phyloP scores from a whole-genome alignment of 495 filamentous ascomycete genomes.

The Jackrogersella multiformis region DNA sequence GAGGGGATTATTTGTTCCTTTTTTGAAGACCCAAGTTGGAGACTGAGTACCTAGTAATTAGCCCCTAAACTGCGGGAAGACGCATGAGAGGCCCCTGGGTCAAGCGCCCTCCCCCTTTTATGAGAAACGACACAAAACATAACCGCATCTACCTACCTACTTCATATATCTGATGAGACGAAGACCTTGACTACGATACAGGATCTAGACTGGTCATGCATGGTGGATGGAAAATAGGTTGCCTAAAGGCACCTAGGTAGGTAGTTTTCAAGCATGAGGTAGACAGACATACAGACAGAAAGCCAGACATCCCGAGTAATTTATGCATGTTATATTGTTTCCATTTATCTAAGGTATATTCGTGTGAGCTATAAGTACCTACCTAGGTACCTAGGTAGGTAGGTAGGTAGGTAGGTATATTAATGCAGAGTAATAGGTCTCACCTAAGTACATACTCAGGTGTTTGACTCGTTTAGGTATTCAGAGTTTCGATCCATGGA shows the following conservation, averaged over 20 bases:
- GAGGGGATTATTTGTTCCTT: too few relatives aligned
- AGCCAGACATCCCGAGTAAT: neutral
- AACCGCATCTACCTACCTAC: neutral
- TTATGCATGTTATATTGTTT: neutral
- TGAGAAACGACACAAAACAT: slow-evolving; percentile 16
- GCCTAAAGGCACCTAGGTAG: neutral
- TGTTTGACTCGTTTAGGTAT: too few relatives aligned
- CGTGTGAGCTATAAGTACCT: too few relatives aligned
- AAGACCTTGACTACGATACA: slow-evolving; percentile 19
- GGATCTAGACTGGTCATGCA: slow-evolving; percentile 33
- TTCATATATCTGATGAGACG: slow-evolving; percentile 5
- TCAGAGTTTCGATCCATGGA: too few relatives aligned
- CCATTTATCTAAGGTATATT: neutral
- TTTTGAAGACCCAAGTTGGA: too few relatives aligned
- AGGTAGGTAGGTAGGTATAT: neutral
- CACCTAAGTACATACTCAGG: too few relatives aligned
- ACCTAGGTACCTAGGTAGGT: too few relatives aligned
- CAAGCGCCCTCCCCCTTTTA: neutral
- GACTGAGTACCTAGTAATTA: too few relatives aligned
- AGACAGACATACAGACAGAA: slow-evolving; percentile 1
- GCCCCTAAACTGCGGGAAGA: too few relatives aligned
- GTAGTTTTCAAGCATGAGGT: slow-evolving; percentile 3
- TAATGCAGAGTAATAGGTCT: too few relatives aligned
- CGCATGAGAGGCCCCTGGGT: neutral
- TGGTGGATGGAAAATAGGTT: slow-evolving; percentile 10